phyloP scores from a whole-genome alignment of 2,329 filamentous ascomycete species.

The Gaeumannomyces sp. region DNA sequence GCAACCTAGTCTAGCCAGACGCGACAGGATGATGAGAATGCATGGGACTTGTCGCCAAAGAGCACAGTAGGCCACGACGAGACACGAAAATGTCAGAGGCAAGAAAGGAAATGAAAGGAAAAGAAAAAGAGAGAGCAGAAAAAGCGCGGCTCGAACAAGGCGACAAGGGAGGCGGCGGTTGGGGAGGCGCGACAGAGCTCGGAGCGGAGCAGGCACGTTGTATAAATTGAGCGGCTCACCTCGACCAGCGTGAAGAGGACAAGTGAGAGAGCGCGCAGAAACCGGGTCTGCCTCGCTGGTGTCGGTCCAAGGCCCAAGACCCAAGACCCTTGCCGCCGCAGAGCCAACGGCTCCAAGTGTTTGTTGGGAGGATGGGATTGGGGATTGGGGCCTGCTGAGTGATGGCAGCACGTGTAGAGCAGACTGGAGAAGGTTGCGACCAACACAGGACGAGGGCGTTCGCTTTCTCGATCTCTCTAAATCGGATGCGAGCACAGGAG shows the following conservation, averaged over 20 bases:
- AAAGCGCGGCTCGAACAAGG: not conserved
- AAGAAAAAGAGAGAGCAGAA: conserved; percentile 6
- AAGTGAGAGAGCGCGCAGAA: conserved; percentile 1
- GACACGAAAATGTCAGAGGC: conserved; percentile 4
- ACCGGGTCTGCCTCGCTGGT: conserved; percentile 12
- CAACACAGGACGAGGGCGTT: not conserved
- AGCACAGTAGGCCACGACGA: not conserved
- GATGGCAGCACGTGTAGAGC: no score
- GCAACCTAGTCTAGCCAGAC: not conserved
- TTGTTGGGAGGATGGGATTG: no score
- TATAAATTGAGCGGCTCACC: conserved; percentile 16
- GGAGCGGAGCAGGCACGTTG: not conserved
- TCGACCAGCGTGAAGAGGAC: conserved; percentile 9
- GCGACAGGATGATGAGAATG: not conserved
- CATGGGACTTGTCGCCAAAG: not conserved
- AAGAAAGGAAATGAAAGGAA: conserved; percentile 8
- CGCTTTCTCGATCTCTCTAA: not conserved
- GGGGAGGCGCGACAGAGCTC: conserved; percentile 1
- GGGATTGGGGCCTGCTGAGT: no score
- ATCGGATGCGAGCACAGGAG: not conserved
- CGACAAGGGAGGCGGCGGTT: conserved; percentile 2
- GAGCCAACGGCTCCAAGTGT: no score
- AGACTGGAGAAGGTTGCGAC: not conserved
- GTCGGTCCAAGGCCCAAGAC: conserved; percentile 5
- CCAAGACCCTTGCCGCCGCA: conserved; percentile 4